Evolutionary conservation across 495 filamentous ascomycete genomes (phyloP).

Genomic region (Parathielavia hyrcaniae): DNA sequence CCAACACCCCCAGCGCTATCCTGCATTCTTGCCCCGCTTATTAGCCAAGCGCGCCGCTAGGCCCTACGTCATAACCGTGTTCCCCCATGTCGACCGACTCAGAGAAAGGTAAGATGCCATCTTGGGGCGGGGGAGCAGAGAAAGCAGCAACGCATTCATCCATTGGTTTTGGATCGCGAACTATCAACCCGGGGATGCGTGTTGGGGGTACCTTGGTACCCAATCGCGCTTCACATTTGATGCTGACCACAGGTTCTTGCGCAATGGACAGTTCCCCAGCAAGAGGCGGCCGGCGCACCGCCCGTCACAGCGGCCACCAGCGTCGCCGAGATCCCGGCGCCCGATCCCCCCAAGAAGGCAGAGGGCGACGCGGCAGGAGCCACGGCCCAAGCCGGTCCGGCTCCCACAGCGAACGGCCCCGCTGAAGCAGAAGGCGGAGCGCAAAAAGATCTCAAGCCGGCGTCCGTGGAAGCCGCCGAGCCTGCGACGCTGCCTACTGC

Average conservation of each 20-base stretch:
- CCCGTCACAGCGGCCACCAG: slow-evolving; percentile 8
- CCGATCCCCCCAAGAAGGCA: slow-evolving; percentile 10
- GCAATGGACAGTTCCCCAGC: slow-evolving; percentile 18
- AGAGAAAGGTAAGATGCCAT: slow-evolving; percentile 37
- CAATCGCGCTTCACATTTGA: neutral
- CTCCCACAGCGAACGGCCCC: neutral
- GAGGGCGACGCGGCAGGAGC: neutral
- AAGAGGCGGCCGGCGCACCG: slow-evolving; percentile 11
- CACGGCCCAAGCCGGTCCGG: neutral
- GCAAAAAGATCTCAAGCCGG: neutral
- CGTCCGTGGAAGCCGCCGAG: slow-evolving; percentile 9
- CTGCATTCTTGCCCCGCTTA: slow-evolving; percentile 1
- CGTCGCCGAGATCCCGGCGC: slow-evolving; percentile 11
- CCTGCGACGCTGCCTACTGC: neutral
- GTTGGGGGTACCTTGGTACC: neutral
- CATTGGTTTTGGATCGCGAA: neutral
- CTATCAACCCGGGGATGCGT: neutral
- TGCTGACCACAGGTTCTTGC: slow-evolving; percentile 14
- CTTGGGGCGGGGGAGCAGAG: neutral
- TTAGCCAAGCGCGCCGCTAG: slow-evolving; percentile 2
- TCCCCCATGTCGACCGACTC: slow-evolving; percentile 34
- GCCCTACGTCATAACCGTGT: slow-evolving; percentile 40
- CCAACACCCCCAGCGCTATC: neutral
- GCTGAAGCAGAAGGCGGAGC: neutral
- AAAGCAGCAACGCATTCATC: neutral